Evolutionary conservation across 23 red algal species (phyloP), one percentile per base, ranked within the genome.

Genomic region (Cyanidioschyzon merolae): DNA sequence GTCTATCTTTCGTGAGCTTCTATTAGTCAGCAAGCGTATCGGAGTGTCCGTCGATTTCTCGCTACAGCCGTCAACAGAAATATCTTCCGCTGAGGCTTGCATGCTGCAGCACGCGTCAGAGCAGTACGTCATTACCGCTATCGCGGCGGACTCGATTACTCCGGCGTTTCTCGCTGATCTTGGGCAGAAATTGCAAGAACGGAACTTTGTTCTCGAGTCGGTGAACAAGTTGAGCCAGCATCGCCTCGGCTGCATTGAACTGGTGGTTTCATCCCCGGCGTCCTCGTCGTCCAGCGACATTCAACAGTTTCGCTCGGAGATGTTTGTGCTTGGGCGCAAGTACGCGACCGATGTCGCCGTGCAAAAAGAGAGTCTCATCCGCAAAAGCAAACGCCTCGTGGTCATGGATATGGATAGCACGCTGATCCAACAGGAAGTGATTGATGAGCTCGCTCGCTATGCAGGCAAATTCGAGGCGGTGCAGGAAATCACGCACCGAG

Each of bases 361-460:
- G 45, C 92, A 96, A 79, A 76, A 79, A 30, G 92, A 96, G 54
- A 83, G 51, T 39, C 79, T 96, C 0, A 50, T 86, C 39, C 79
- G 92, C 58, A 79, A 87, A 58, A 86, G 81, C 34, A 96, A 91
- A 41, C 74, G 92, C 45, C 74, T 96, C 21, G 92, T 96, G 0
- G 92, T 96, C 18, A 87, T 96, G 82, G 92, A 96, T 75, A 96
- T 96, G 92, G 92, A 96, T 79, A 83, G 76, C 37, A 96, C 92
- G 31, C 82, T 96, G 37, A 96, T 96, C 41, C 92, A 96, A 39
- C 92, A 96, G 77, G 92, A 96, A 75, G 92, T 96, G 30, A 96
- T 96, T 75, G 92, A 96, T 74, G 92, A 96, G 76, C 68, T 96
- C n/a, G 92, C 92, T 3, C 79, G 88, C 2, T 75, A 96, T 38